A percentile compares a stretch with the other conserved stretches of the same genome.
Conservation (phyloP, 306 rosid genomes). For the Crotalaria pallida region DNA sequence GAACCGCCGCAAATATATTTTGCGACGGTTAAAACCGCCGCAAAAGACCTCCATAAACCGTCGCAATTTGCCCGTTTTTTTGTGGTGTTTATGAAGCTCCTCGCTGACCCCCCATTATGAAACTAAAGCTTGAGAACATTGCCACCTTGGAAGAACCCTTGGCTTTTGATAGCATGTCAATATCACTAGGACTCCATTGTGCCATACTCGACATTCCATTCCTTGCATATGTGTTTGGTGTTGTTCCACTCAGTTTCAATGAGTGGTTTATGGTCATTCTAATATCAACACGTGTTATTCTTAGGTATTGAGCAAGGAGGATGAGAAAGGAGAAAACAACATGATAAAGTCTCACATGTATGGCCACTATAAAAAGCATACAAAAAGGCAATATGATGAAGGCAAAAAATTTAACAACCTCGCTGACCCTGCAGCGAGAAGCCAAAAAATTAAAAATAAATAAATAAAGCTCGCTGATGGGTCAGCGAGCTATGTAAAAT, state of each 20-base stretch:
- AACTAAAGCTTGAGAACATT: slow-evolving; percentile 60
- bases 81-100: too few species aligned
- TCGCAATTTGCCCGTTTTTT: too few species aligned
- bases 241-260: slow-evolving; percentile 55
- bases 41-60: too few species aligned
- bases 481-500: too few species aligned
- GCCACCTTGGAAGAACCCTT: slow-evolving; percentile 91
- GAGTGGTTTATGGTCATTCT: slow-evolving; percentile 66
- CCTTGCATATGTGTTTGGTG: slow-evolving; percentile 60
- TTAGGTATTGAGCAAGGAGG: slow-evolving; percentile 64
- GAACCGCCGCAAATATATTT: too few species aligned
- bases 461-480: too few species aligned
- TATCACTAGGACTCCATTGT: slow-evolving; percentile 72
- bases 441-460: too few species aligned
- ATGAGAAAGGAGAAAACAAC: slow-evolving; percentile 53
- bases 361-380: not conserved
- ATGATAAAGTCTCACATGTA: slow-evolving; percentile 31
- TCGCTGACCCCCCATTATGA: too few species aligned
- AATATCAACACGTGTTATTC: slow-evolving; percentile 64
- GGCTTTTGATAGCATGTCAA: slow-evolving; percentile 78
- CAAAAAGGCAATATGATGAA: slow-evolving; percentile 3
- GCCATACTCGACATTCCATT: slow-evolving; percentile 64
- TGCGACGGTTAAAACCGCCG: too few species aligned
- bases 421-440: too few species aligned
- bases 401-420: too few species aligned